Conservation (phyloP, 129 eudicot species). For the Apium graveolens region DNA sequence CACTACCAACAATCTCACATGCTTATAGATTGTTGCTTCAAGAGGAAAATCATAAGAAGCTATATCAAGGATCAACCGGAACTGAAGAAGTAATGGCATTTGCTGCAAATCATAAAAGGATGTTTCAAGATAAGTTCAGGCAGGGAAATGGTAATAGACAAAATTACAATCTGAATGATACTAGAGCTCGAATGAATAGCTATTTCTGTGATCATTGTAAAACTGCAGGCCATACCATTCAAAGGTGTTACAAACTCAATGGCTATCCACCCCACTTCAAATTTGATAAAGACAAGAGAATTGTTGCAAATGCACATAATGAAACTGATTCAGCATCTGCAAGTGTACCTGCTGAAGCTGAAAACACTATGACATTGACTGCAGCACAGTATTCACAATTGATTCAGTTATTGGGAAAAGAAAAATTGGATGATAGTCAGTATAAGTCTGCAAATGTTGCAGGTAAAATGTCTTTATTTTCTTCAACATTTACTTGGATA, state of each 20-base stretch:
- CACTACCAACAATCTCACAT: background rate
- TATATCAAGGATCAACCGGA: accelerated
- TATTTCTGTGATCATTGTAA: background rate
- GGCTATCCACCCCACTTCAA: background rate
- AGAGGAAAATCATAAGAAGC: background rate
- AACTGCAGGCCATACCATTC: background rate
- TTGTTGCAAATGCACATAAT: background rate
- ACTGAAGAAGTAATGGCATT: background rate
- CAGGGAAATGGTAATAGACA: too few species aligned
- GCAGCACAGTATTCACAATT: background rate
- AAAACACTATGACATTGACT: background rate
- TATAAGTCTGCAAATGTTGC: background rate
- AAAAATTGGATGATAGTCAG: accelerated
- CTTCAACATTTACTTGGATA: background rate
- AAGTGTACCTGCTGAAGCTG: accelerated
- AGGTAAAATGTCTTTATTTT: background rate
- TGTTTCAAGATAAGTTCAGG: too few species aligned
- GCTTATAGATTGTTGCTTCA: background rate
- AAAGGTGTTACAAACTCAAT: background rate
- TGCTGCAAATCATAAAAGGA: background rate
- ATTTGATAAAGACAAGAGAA: background rate
- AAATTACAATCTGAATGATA: too few species aligned
- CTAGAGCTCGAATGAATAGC: accelerated
- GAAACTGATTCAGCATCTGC: too few species aligned
- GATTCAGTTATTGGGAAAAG: too few species aligned